Percentiles rank a stretch among this genome's conserved stretches.
Conservation (phyloP, 2,329 filamentous ascomycete species). For the Calonectria crousiana region DNA sequence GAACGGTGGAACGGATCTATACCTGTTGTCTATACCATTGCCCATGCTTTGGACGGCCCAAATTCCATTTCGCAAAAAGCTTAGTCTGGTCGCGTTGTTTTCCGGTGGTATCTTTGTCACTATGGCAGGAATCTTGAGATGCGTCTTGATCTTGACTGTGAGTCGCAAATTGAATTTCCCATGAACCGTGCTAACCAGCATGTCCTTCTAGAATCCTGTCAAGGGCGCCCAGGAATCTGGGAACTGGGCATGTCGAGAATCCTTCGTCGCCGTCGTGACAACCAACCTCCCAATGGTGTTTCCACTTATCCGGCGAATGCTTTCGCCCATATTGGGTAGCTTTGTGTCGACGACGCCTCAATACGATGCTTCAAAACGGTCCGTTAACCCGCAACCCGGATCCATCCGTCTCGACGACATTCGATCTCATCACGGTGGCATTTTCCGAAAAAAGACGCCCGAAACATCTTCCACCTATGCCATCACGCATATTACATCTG, state of each 20-base stretch:
- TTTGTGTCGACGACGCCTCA: background rate
- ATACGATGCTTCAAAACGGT: background rate
- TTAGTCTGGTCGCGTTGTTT: constrained; percentile 63
- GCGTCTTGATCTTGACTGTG: constrained; percentile 49
- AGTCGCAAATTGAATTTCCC: background rate
- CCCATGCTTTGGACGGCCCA: constrained; percentile 65
- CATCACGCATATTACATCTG: background rate
- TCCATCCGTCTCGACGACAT: background rate
- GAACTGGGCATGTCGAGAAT: constrained; percentile 50
- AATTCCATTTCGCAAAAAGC: constrained; percentile 60
- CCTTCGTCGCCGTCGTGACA: constrained; percentile 51
- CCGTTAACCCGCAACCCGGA: background rate
- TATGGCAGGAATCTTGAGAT: constrained; percentile 49
- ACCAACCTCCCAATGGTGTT: constrained; percentile 54
- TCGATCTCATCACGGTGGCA: background rate
- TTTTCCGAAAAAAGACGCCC: constrained; percentile 2
- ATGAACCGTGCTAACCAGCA: background rate
- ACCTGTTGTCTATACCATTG: constrained; percentile 53
- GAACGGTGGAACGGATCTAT: constrained; percentile 54
- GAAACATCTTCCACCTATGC: background rate
- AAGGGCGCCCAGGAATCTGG: constrained; percentile 48
- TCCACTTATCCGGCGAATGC: constrained; percentile 46
- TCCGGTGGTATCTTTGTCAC: constrained; percentile 53
- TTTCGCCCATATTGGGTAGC: background rate
- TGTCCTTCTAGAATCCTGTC: constrained; percentile 31